These are phyloP conservation scores for Solanum hybrid DNA, from an alignment of 305 asterid species.

Conservation along the genomic window DNA sequence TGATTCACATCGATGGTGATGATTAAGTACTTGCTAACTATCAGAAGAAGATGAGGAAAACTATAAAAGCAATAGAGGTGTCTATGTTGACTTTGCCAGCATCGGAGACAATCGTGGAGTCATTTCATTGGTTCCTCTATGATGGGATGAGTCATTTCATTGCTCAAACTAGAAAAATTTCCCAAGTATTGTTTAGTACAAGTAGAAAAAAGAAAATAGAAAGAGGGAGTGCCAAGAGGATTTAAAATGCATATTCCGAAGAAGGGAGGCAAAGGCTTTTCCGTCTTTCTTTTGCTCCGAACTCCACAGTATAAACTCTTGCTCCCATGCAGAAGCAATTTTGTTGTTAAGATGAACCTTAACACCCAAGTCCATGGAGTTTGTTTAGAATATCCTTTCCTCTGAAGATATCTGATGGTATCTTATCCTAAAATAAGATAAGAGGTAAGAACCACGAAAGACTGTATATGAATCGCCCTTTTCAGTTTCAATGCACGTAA, in stretches of 20 bases:
- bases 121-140: not conserved
- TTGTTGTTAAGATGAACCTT: not conserved
- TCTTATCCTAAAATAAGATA: not conserved
- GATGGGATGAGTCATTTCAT: not conserved
- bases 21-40: not conserved
- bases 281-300: not conserved
- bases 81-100: not conserved
- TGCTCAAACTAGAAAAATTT: not conserved
- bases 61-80: not conserved
- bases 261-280: not conserved
- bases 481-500: not conserved
- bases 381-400: not conserved
- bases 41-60: not conserved
- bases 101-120: not conserved
- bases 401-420: not conserved
- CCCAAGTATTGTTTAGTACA: not conserved
- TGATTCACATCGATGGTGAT: not conserved
- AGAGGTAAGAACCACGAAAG: not conserved
- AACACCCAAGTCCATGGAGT: not conserved
- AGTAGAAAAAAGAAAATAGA: not conserved
- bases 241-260: not conserved
- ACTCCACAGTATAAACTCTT: not conserved
- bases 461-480: not conserved
- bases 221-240: not conserved
- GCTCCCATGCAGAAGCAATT: not conserved